Conservation (phyloP, 306 rosid genomes). For the Castanea mollissima region DNA sequence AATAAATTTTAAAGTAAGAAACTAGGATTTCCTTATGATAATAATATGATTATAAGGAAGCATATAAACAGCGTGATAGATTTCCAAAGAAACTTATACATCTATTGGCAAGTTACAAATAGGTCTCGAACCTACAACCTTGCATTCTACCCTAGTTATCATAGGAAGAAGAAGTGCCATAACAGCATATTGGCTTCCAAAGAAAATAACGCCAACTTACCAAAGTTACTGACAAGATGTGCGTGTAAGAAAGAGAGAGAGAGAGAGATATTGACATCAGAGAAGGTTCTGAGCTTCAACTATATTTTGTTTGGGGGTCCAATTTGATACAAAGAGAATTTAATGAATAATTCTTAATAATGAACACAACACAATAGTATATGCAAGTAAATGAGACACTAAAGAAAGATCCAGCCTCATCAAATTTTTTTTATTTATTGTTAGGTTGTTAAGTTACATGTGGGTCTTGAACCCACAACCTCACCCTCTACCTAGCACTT, state of each 20-base stretch:
- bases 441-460: too few species aligned
- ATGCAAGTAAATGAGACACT: neutral
- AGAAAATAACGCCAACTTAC: neutral
- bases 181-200: neutral
- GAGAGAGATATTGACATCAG: too few species aligned
- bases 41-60: neutral
- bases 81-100: too few species aligned
- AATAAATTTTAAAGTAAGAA: neutral
- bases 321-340: neutral
- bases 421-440: too few species aligned
- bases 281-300: too few species aligned
- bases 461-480: too few species aligned
- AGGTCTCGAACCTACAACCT: too few species aligned
- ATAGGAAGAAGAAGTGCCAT: too few species aligned
- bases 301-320: neutral
- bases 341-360: neutral
- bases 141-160: too few species aligned
- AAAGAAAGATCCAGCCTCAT: neutral
- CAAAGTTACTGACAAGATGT: neutral
- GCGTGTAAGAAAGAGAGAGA: too few species aligned
- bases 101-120: too few species aligned
- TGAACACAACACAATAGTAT: neutral
- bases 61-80: neutral
- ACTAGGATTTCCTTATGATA: neutral
- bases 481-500: too few species aligned